Evolutionary conservation across 2,329 filamentous ascomycete species (phyloP).

Genomic region (Colletotrichum musicola): DNA sequence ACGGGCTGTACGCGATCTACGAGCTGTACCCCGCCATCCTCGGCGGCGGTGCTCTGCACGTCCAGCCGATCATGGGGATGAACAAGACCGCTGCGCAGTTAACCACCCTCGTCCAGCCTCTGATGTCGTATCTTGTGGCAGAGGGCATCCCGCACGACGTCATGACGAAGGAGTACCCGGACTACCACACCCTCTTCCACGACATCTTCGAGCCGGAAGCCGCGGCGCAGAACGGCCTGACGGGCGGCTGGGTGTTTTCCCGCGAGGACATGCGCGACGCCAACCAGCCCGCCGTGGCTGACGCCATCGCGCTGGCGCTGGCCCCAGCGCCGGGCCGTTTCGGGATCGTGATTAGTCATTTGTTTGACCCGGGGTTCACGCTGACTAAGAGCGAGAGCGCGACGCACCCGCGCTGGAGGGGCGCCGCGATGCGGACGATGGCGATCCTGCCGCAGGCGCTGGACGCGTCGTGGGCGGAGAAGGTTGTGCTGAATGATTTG

Average conservation of each 20-base stretch:
- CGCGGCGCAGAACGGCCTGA: constrained; percentile 38
- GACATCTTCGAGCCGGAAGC: constrained; percentile 38
- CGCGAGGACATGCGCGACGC: constrained; percentile 30
- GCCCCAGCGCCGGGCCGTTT: constrained; percentile 9
- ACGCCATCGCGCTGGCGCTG: constrained; percentile 22
- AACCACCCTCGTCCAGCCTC: constrained; percentile 21
- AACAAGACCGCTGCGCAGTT: constrained; percentile 38
- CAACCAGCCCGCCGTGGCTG: constrained; percentile 27
- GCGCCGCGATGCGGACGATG: constrained; percentile 36
- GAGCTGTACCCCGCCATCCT: constrained; percentile 32
- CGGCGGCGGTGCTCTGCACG: constrained; percentile 30
- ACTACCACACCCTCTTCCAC: constrained; percentile 37
- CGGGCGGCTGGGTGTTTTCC: constrained; percentile 39
- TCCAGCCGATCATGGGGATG: constrained; percentile 41
- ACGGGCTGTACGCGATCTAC: constrained; percentile 37
- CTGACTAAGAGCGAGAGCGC: constrained; percentile 27
- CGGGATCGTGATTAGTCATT: constrained; percentile 36
- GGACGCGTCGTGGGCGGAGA: constrained; percentile 35
- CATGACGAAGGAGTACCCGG: constrained; percentile 24
- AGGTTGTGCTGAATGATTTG: constrained; percentile 32
- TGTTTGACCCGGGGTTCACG: constrained; percentile 30
- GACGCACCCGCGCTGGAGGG: constrained; percentile 36
- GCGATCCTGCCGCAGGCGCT: constrained; percentile 31
- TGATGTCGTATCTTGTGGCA: constrained; percentile 30
- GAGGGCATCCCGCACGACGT: constrained; percentile 32